These are phyloP conservation scores for Pleurotus giganteus DNA, from an alignment of 768 basidiomycete species.

Conservation along the genomic window DNA sequence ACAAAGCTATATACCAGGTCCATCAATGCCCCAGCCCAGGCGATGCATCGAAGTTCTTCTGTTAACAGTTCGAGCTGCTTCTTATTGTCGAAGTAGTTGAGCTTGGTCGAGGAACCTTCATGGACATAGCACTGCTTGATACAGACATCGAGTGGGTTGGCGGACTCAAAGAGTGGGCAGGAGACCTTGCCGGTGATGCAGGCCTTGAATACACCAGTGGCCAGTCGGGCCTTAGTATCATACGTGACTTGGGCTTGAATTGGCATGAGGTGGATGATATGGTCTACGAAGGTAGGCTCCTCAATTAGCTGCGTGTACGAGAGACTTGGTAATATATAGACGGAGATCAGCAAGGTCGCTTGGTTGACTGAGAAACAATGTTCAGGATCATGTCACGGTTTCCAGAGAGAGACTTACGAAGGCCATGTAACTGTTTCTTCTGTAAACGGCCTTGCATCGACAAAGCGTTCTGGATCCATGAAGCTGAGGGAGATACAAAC, in stretches of 20 bases:
- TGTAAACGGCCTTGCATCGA: neutral
- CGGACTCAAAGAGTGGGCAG: neutral
- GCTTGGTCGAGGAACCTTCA: neutral
- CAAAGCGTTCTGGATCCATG: neutral
- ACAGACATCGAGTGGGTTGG: neutral
- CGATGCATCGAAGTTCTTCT: neutral
- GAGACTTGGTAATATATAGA: neutral
- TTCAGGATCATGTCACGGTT: neutral
- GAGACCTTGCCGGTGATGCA: neutral
- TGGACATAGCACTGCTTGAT: constrained; percentile 7
- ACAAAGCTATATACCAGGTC: constrained; percentile 4
- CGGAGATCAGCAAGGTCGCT: neutral
- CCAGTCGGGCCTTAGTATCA: neutral
- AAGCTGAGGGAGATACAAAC: neutral
- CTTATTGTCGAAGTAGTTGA: neutral
- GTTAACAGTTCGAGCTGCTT: neutral
- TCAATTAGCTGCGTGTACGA: neutral
- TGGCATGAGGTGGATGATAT: neutral
- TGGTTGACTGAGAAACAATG: neutral
- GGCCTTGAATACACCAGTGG: neutral
- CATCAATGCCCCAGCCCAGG: constrained; percentile 7
- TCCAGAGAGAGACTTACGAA: neutral
- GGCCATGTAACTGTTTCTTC: neutral
- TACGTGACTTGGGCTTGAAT: neutral
- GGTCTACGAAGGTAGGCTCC: neutral